Base-by-base conservation (phyloP, 1,284 basidiomycete species). In the Grifola frondosa region DNA sequence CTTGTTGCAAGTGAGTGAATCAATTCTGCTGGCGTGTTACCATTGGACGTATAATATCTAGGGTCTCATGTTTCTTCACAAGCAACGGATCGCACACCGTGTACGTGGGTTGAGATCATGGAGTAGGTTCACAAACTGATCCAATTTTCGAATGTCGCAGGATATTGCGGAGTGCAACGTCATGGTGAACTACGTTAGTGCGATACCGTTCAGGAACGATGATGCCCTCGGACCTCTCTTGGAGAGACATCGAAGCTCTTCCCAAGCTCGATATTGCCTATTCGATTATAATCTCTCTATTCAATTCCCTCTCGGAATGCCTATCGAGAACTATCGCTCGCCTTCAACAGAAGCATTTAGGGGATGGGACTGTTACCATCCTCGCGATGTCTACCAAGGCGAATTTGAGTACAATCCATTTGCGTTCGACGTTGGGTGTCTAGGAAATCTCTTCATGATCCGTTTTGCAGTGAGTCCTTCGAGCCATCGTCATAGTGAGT, bases 381-480 rank as follows among this genome's bases (percentile, higher is more conserved):
- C 44, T 4, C 16, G 6, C 2, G 44, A 41, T 29, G 13, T 30
- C 13, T 5, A 10, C 7, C 19, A 22, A 2, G 44, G 22, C 15
- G 33, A 40, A 20, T 20, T 8, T 4, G 33, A 26, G 5, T 46
- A 41, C 23, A 41, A 46, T n/a, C 44, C 44, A 13, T 46, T 46
- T 16, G 33, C 39, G 6, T 37, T n/a, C 22, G 44, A 46, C 20
- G 44, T 46, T 11, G 44, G 37, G 5, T 46, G 44, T 24, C 37
- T 46, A 5, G 44, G 38, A 3, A 40, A 40, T 21, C 20, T 37
- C 12, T 46, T 36, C 17, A 9, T 24, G 16, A 8, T 21, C 11
- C 22, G 20, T 10, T 46, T 40, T n/a, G 13, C 29, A n/a, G 44
- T 46, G 24, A 33, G 42, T 25, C 2, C 24, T n/a, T n/a, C n/a